Base-by-base conservation (phyloP, 768 basidiomycete genomes). In the Tricholoma sp. region DNA sequence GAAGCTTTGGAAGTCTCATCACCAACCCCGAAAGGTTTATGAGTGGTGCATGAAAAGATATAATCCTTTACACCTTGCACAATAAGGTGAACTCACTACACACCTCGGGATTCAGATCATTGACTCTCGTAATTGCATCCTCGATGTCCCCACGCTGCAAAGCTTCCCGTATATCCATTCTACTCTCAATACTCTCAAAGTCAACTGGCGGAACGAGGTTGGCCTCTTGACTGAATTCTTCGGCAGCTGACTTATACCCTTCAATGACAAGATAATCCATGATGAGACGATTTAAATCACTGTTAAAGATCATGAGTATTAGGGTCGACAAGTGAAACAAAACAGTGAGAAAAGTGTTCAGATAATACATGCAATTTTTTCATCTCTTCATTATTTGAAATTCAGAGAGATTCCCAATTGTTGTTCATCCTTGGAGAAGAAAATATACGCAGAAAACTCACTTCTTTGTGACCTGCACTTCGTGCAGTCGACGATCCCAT, bases 331-430 rank as follows among this genome's bases (percentile, higher is more conserved):
- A 45, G 50, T 22, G n/a, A n/a, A n/a, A 50, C 37, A 34, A 45
- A 46, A 59, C 11, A 57, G 61, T 57, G 55, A 72, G 66, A 70
- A 66, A 70, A 66, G 68, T 61, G 41, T 63, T 92, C 90, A 91
- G 93, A 88, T 89, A 90, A 89, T 88, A 86, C 84, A 91, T 91
- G 85, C 85, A 86, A 83, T 77, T 68, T 45, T 79, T 81, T 74
- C 66, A 64, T 79, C 47, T 89, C 86, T 78, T 87, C 88, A 85
- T 76, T 43, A 3, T 37, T 43, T 69, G 72, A 66, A 60, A 72
- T 92, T 80, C 94, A 88, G 96, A 94, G 96, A 98, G 96, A 98
- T 98, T 99, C 96, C 96, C 95, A 98, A 79, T 87, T 76, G 71
- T 81, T 74, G 76, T 70, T 89, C 87, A 89, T 89, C 87, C 70